Conservation (phyloP, 768 basidiomycete genomes). For the Xerocomellus chrysenteron region DNA sequence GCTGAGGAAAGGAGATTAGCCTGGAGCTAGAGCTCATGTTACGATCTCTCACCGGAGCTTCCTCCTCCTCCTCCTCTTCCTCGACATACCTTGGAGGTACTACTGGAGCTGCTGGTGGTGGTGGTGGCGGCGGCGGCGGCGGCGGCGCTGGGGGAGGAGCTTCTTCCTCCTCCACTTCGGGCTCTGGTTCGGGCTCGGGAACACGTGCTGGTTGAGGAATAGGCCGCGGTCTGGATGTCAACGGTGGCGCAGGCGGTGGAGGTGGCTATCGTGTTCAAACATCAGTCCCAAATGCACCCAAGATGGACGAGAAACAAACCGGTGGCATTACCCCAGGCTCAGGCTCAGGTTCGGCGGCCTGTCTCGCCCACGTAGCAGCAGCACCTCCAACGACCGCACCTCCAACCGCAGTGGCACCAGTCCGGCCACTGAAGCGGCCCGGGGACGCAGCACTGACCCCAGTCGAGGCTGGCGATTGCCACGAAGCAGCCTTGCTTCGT, state of each 20-base stretch:
- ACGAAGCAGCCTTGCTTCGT: conserved; percentile 56
- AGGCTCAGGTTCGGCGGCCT: conserved; percentile 20
- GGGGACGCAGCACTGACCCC: conserved; percentile 39
- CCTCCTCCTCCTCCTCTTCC: conserved; percentile 6
- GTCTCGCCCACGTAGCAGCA: conserved; percentile 22
- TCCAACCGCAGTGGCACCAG: conserved; percentile 31
- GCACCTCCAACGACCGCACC: conserved; percentile 32
- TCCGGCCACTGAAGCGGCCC: conserved; percentile 34
- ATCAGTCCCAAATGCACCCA: background rate
- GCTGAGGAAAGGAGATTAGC: background rate
- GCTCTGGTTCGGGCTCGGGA: conserved; percentile 19
- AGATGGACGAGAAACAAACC: conserved; percentile 16
- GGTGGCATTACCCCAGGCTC: conserved; percentile 31
- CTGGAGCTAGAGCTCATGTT: background rate
- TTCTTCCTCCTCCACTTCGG: conserved; percentile 23
- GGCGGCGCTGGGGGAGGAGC: conserved; percentile 24
- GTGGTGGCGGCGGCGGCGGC: conserved; percentile 11
- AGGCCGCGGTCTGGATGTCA: conserved; percentile 18
- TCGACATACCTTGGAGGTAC: background rate
- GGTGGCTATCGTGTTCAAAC: conserved; percentile 22
- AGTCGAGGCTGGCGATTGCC: conserved; percentile 38
- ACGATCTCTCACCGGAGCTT: conserved; percentile 10
- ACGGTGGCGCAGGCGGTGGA: conserved; percentile 26
- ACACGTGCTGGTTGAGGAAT: conserved; percentile 15
- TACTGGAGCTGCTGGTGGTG: conserved; percentile 23